Base-by-base conservation (phyloP, 805 yeast genomes). In the Metschnikowia kunwiensis region DNA sequence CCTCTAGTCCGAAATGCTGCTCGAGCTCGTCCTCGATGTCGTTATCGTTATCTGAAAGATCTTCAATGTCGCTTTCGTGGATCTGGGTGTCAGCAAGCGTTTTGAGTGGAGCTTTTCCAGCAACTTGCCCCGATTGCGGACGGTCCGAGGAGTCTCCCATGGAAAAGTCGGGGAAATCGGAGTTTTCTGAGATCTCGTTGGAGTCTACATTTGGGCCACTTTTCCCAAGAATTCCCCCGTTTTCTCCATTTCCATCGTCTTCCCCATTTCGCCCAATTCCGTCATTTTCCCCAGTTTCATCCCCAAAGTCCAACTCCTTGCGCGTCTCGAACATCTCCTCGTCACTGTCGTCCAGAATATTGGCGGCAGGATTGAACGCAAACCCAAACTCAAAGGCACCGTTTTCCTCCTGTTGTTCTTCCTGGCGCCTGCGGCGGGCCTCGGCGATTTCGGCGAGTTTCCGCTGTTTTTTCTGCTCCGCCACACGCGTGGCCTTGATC, bases 341-440 rank as follows among this genome's bases (percentile, higher is more conserved):
- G 30, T 43, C 50, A n/a, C 49, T 43, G 10, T 47, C 53, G 19
- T 45, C 48, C 46, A 45, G 49, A 4, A 44, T 19, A 21, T 32
- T 39, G 7, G 47, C n/a, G 5, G 35, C 32, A 12, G 60, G 55
- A 14, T 61, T 63, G 37, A 58, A 52, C 46, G 42, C 67, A 33
- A 70, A 44, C 47, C 72, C 46, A 57, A 61, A 34, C 55, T 60
- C 42, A 47, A 49, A 27, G 41, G 44, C 38, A 68, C 61, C 32
- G 41, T 48, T 22, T 53, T 54, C 42, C 57, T 58, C 33, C 56
- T 61, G 40, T 44, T 46, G 30, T 63, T 69, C 45, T 61, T 60
- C 37, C 53, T 46, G 42, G 40, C 38, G 40, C 57, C 33, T 39
- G 47, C 54, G 46, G 24, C 28, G 49, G 39, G 33, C 53, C 34